Base-by-base conservation (phyloP, 371 early-diverging fungal species). In the Actinomucor elegans region DNA sequence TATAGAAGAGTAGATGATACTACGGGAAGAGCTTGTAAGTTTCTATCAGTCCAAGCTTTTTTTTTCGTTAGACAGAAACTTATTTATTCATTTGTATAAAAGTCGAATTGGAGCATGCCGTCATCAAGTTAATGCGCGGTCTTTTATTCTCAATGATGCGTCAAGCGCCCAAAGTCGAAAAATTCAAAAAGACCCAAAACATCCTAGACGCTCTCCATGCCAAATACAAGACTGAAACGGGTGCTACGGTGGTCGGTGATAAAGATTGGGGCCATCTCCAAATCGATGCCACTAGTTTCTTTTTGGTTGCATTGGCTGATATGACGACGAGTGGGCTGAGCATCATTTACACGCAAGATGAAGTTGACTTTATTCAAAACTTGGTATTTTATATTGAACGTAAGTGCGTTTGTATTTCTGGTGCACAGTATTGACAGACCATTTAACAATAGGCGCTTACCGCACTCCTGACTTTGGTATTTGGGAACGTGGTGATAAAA, bases 401-500 rank as follows among this genome's bases (percentile, higher is more conserved):
- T 67, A 62, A 55, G 67, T 15, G 26, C 4, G n/a, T n/a, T n/a
- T n/a, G n/a, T n/a, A n/a, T n/a, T n/a, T n/a, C n/a, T n/a, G n/a
- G n/a, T n/a, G n/a, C n/a, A n/a, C n/a, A n/a, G n/a, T n/a, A n/a
- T n/a, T n/a, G n/a, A n/a, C n/a, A n/a, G n/a, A n/a, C 17, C n/a
- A n/a, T n/a, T n/a, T n/a, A n/a, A n/a, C n/a, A n/a, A n/a, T n/a
- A 73, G 74, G 70, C 10, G 79, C 79, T 24, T 77, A 83, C 58
- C 77, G 89, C 37, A 93, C 92, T 0, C 93, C 93, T 1, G 94
- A 94, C 52, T 93, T 89, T 64, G 93, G 93, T 33, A 87, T 91
- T 44, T 93, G 94, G 94, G 94, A 94, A 65, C 75, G 94, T 44
- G 94, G 94, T 34, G 89, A 93, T 71, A 94, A 94, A 66, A 84